These are phyloP conservation scores for Cyanidioschyzon merolae DNA, from an alignment of 23 red algal species.

Conservation along the genomic window DNA sequence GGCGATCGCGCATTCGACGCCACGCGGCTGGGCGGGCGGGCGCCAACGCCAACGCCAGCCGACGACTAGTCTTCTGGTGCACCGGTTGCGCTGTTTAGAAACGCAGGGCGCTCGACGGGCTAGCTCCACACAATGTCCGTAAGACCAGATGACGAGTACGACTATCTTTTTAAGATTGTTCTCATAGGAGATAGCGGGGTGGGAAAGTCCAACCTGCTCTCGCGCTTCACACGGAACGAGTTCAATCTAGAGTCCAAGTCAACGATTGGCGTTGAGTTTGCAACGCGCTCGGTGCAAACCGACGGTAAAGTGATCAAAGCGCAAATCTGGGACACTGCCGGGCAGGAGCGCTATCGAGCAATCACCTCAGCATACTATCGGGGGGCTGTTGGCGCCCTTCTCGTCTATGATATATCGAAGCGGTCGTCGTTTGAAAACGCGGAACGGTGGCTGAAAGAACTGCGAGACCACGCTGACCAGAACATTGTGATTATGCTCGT, in stretches of 20 bases:
- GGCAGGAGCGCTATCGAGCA: constrained; percentile 89
- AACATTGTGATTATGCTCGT: constrained; percentile 97
- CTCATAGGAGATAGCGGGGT: constrained; percentile 59
- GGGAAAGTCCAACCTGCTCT: constrained; percentile 81
- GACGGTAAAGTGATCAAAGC: constrained; percentile 95
- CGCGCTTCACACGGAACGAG: constrained; percentile 90
- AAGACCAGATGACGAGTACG: constrained; percentile 82
- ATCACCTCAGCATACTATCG: constrained; percentile 96
- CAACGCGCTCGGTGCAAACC: constrained; percentile 72
- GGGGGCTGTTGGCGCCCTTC: constrained; percentile 71
- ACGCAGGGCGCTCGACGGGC: background rate
- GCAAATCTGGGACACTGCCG: constrained; percentile 96
- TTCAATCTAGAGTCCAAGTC: constrained; percentile 95
- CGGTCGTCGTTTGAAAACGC: constrained; percentile 72
- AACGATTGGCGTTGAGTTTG: constrained; percentile 95
- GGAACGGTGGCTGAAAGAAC: constrained; percentile 87
- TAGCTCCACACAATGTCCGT: constrained; percentile 11
- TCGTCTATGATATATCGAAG: constrained; percentile 94
- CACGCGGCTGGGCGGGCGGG: too few species aligned
- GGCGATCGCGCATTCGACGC: too few species aligned
- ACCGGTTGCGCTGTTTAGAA: too few species aligned
- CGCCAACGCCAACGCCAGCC: too few species aligned
- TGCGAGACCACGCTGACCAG: constrained; percentile 77
- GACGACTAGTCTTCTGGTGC: too few species aligned
- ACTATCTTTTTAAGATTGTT: constrained; percentile 78